These are phyloP conservation scores for Azolla pinnata DNA, from an alignment of 75 land plant genomes.

Conservation along the genomic window DNA sequence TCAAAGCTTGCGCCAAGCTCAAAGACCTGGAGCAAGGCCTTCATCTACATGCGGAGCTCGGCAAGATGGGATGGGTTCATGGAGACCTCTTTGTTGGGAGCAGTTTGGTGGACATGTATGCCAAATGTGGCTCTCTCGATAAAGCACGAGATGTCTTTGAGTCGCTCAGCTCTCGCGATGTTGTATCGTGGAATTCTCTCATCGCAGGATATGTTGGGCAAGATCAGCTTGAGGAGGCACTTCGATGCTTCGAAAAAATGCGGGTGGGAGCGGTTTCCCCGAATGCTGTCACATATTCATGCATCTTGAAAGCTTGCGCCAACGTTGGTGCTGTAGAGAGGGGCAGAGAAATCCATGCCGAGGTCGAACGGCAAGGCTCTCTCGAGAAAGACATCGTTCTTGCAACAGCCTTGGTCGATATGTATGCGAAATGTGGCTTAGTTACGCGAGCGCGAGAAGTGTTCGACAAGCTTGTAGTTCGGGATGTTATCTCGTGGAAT, in stretches of 20 bases:
- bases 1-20: conserved; percentile 25
- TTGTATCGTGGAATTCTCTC: conserved; percentile 50
- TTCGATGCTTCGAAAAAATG: conserved; percentile 26
- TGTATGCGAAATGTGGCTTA: conserved; percentile 43
- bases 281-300: conserved; percentile 29
- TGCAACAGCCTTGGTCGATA: conserved; percentile 31
- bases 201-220: conserved; percentile 26
- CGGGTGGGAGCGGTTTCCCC: conserved; percentile 23
- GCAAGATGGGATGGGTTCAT: conserved; percentile 2
- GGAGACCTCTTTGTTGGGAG: conserved; percentile 12
- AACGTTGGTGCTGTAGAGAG: conserved; percentile 18
- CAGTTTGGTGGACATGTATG: conserved; percentile 35
- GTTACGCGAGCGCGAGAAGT: conserved; percentile 18
- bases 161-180: conserved; percentile 12
- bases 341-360: conserved; percentile 28
- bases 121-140: conserved; percentile 24
- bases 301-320: conserved; percentile 51
- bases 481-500: conserved; percentile 44
- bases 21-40: conserved; percentile 23
- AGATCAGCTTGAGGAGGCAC: conserved; percentile 17
- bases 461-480: conserved; percentile 24
- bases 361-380: conserved; percentile 16
- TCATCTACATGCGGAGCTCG: conserved; percentile 25
- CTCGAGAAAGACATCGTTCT: conserved; percentile 21
- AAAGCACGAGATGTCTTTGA: conserved; percentile 25